Conservation (phyloP, 2,329 filamentous ascomycete genomes). For the Colletotrichum theobromicola region DNA sequence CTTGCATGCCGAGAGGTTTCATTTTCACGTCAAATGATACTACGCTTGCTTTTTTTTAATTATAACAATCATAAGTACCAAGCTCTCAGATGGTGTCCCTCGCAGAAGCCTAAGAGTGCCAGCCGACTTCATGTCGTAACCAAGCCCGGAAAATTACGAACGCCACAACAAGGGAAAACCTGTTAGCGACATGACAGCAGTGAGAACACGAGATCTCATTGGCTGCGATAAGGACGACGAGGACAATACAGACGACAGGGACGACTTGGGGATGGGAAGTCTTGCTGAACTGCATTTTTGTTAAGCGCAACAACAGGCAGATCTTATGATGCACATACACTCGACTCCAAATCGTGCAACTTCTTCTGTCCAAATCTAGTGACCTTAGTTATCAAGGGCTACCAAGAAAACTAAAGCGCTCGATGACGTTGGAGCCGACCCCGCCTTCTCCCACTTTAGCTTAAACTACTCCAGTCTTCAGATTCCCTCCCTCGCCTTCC, state of each 20-base stretch:
- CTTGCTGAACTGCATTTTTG: too few relatives aligned
- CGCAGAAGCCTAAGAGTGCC: fast-evolving
- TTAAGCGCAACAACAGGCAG: neutral
- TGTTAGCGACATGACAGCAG: fast-evolving
- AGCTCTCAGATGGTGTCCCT: fast-evolving
- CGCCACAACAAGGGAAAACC: too few relatives aligned
- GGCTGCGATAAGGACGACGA: neutral
- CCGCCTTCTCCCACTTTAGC: neutral
- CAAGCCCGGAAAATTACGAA: too few relatives aligned
- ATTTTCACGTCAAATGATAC: fast-evolving
- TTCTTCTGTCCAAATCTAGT: too few relatives aligned
- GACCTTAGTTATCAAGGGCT: neutral
- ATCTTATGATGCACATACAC: fast-evolving
- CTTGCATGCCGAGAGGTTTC: neutral
- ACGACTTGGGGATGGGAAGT: too few relatives aligned
- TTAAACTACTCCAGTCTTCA: neutral
- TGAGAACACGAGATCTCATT: neutral
- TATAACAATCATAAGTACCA: fast-evolving
- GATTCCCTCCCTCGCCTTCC: neutral
- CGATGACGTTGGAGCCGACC: neutral
- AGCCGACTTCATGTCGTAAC: too few relatives aligned
- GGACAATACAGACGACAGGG: too few relatives aligned
- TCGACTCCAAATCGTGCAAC: too few relatives aligned
- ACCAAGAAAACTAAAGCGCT: neutral
- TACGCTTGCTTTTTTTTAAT: neutral